Percentiles rank a stretch among this genome's conserved stretches.
These are phyloP conservation scores for Paraphaeosphaeria sporulosa DNA, from an alignment of 2,329 filamentous ascomycete genomes.

Conservation along the genomic window DNA sequence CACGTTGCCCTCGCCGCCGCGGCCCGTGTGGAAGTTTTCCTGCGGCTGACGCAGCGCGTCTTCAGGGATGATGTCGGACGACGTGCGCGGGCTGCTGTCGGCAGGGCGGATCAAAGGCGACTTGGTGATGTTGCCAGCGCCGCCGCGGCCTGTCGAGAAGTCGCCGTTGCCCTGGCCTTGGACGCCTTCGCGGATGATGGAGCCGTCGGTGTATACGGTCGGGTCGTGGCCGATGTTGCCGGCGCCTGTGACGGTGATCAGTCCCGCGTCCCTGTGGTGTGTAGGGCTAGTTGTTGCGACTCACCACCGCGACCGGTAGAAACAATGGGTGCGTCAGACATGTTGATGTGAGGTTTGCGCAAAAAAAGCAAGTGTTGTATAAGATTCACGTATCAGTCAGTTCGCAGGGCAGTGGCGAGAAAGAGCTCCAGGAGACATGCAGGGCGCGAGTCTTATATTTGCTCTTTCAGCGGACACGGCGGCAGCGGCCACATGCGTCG, in stretches of 20 bases:
- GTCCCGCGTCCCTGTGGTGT: neutral
- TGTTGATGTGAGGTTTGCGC: slow-evolving; percentile 20
- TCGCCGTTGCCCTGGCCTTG: slow-evolving; percentile 48
- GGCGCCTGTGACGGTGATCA: slow-evolving; percentile 15
- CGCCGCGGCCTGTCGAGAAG: slow-evolving; percentile 52
- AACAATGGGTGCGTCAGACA: slow-evolving; percentile 51
- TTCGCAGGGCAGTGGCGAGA: slow-evolving; percentile 9
- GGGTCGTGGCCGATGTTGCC: neutral
- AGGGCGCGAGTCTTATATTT: slow-evolving; percentile 39
- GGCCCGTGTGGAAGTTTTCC: slow-evolving; percentile 58
- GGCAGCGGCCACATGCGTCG: slow-evolving; percentile 24
- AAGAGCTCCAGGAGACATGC: slow-evolving; percentile 13
- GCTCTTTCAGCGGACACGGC: slow-evolving; percentile 28
- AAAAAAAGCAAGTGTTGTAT: slow-evolving; percentile 22
- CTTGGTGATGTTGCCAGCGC: slow-evolving; percentile 53
- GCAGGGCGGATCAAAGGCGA: slow-evolving; percentile 44
- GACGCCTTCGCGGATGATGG: slow-evolving; percentile 56
- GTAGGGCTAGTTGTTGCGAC: slow-evolving; percentile 13
- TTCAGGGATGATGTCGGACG: slow-evolving; percentile 55
- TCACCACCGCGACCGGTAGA: slow-evolving; percentile 67
- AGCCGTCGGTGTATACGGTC: slow-evolving; percentile 53
- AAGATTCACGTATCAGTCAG: slow-evolving; percentile 17
- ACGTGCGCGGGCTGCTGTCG: slow-evolving; percentile 34
- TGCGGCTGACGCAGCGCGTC: slow-evolving; percentile 47
- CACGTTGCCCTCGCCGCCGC: slow-evolving; percentile 57